Evolutionary conservation across 768 basidiomycete genomes (phyloP).

Genomic region (Crucibulum laeve): DNA sequence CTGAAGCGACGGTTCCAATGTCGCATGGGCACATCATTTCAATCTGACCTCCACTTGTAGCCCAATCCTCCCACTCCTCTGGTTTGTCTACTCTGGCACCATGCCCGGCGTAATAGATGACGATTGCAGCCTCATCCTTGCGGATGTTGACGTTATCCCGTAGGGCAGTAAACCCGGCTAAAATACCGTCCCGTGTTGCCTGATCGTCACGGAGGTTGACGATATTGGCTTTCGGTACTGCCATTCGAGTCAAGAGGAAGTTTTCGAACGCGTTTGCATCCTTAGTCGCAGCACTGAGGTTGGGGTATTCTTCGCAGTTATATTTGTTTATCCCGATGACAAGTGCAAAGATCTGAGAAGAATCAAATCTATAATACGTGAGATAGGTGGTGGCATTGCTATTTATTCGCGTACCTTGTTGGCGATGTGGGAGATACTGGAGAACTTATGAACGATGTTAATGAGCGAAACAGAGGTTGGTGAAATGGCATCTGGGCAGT

Average conservation of each 20-base stretch:
- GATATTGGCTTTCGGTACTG: constrained; percentile 27
- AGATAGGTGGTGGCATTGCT: too few species aligned
- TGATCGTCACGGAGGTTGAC: constrained; percentile 27
- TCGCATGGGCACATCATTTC: constrained; percentile 32
- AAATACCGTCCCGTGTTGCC: constrained; percentile 32
- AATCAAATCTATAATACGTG: neutral
- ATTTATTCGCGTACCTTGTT: too few species aligned
- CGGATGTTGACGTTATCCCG: constrained; percentile 12
- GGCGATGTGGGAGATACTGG: too few species aligned
- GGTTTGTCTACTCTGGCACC: constrained; percentile 32
- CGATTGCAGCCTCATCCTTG: constrained; percentile 24
- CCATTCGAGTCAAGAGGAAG: constrained; percentile 23
- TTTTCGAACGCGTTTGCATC: constrained; percentile 35
- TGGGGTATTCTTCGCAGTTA: constrained; percentile 8
- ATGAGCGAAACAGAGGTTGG: too few species aligned
- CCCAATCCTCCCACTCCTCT: constrained; percentile 18
- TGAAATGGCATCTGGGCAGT: too few species aligned
- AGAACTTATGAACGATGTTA: too few species aligned
- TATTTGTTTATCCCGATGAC: constrained; percentile 42
- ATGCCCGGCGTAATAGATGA: constrained; percentile 43
- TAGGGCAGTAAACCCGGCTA: constrained; percentile 22
- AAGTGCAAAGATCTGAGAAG: constrained; percentile 29
- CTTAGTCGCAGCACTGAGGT: constrained; percentile 29
- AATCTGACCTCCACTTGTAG: constrained; percentile 21
- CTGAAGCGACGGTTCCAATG: constrained; percentile 11